A percentile compares a stretch with the other conserved stretches of the same genome.
phyloP scores from a whole-genome alignment of 371 early-diverging fungal species.

The Parasitella parasitica region DNA sequence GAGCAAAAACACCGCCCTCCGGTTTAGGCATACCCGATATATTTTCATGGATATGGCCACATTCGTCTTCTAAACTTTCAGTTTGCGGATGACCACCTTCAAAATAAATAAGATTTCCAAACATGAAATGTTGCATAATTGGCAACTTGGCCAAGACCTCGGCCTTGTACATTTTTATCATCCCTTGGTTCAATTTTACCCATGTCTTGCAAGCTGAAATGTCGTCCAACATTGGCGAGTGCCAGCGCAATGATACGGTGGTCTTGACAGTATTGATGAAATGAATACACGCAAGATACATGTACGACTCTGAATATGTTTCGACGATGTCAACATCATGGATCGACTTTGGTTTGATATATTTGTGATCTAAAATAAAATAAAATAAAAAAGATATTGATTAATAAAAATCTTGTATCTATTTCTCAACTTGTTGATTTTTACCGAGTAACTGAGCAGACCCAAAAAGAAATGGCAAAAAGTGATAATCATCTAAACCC shows the following conservation, averaged over 20 bases:
- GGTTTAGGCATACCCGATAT: not conserved
- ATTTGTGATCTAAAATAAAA: slow-evolving; percentile 60
- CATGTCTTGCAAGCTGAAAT: slow-evolving; percentile 91
- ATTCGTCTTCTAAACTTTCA: slow-evolving; percentile 49
- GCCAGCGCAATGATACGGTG: slow-evolving; percentile 69
- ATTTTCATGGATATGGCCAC: slow-evolving; percentile 40
- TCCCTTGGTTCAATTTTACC: slow-evolving; percentile 93
- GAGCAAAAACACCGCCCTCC: slow-evolving; percentile 71
- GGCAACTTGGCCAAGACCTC: slow-evolving; percentile 96
- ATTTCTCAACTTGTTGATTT: not conserved
- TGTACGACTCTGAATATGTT: slow-evolving; percentile 81
- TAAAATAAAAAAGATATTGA: not conserved
- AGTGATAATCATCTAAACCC: slow-evolving; percentile 99
- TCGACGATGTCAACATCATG: slow-evolving; percentile 81
- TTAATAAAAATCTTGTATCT: no score
- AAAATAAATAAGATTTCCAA: slow-evolving; percentile 75
- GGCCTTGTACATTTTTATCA: slow-evolving; percentile 98
- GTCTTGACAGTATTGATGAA: slow-evolving; percentile 80
- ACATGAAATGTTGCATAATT: slow-evolving; percentile 98
- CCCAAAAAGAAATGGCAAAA: slow-evolving; percentile 97
- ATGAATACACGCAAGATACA: slow-evolving; percentile 92
- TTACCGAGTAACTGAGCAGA: slow-evolving; percentile 81
- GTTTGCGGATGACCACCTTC: slow-evolving; percentile 48
- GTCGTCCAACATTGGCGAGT: slow-evolving; percentile 97
- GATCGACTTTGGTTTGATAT: slow-evolving; percentile 87